Conservation (phyloP, 441 rosid species). For the Aleurites moluccanus region DNA sequence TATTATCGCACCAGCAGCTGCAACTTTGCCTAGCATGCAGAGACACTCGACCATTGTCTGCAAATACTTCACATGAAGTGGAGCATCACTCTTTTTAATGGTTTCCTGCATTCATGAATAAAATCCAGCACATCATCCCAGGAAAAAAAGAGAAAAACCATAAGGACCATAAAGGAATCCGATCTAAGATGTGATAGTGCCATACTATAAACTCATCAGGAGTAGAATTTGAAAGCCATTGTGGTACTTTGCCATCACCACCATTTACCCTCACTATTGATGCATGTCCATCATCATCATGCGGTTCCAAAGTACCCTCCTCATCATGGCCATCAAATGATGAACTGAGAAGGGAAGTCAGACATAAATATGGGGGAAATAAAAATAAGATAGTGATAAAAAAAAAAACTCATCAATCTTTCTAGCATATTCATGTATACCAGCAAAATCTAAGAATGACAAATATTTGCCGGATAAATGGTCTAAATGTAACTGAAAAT, state of each 20-base stretch:
- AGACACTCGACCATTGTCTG: slow-evolving; percentile 98
- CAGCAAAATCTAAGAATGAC: too few relatives aligned
- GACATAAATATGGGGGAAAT: neutral
- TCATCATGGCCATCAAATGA: slow-evolving; percentile 83
- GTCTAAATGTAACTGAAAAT: neutral
- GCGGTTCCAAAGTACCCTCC: slow-evolving; percentile 56
- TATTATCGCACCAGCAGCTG: slow-evolving; percentile 97
- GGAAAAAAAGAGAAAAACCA: slow-evolving; percentile 14
- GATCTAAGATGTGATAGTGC: slow-evolving; percentile 24
- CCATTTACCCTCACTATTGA: slow-evolving; percentile 44
- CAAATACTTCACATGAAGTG: slow-evolving; percentile 89
- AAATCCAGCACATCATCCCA: slow-evolving; percentile 27
- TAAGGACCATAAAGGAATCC: slow-evolving; percentile 16
- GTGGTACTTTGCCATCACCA: slow-evolving; percentile 63
- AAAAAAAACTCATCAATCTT: too few relatives aligned
- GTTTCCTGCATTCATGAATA: slow-evolving; percentile 61
- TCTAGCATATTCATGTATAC: too few relatives aligned
- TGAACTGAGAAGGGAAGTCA: slow-evolving; percentile 55
- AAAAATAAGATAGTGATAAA: slow-evolving; percentile 5
- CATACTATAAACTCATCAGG: slow-evolving; percentile 96
- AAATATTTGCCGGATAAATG: neutral
- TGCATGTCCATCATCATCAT: slow-evolving; percentile 56
- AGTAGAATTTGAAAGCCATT: slow-evolving; percentile 84
- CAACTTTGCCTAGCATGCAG: slow-evolving; percentile 92
- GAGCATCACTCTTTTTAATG: slow-evolving; percentile 84